Evolutionary conservation across 768 basidiomycete species (phyloP).

Genomic region (Myochromella boudieri): DNA sequence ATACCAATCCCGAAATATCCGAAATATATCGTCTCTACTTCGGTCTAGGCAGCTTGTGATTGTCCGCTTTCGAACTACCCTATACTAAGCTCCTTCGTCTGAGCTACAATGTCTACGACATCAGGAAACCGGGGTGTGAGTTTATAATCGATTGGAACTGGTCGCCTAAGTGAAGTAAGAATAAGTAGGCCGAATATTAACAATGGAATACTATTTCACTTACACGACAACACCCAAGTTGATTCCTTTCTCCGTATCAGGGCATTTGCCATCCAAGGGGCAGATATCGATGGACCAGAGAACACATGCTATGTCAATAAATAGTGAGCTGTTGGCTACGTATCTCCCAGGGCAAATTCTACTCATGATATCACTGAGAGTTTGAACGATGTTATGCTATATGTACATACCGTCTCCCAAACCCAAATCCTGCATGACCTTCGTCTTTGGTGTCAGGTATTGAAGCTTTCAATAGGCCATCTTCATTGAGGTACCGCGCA

Average conservation of each 20-base stretch:
- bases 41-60: no score
- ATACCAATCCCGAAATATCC: no score
- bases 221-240: conserved; percentile 1
- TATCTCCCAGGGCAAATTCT: conserved; percentile 19
- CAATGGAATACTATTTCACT: not conserved
- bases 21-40: no score
- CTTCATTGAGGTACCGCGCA: conserved; percentile 59
- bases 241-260: not conserved
- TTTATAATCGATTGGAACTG: not conserved
- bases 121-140: conserved; percentile 1
- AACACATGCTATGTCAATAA: conserved; percentile 14
- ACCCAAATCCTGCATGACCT: conserved; percentile 64
- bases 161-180: not conserved
- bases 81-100: not conserved
- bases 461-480: conserved; percentile 37
- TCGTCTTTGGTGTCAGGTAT: conserved; percentile 52
- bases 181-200: not conserved
- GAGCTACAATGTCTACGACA: not conserved
- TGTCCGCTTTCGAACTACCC: no score
- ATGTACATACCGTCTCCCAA: conserved; percentile 63
- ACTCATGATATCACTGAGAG: no score
- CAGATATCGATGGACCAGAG: conserved; percentile 14
- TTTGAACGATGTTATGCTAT: no score
- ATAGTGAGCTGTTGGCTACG: conserved; percentile 14
- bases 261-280: not conserved